A percentile compares a stretch with the other conserved stretches of the same genome.
Evolutionary conservation across 164 flowering plant genomes (phyloP).

Genomic region (Aristolochia fimbriata): DNA sequence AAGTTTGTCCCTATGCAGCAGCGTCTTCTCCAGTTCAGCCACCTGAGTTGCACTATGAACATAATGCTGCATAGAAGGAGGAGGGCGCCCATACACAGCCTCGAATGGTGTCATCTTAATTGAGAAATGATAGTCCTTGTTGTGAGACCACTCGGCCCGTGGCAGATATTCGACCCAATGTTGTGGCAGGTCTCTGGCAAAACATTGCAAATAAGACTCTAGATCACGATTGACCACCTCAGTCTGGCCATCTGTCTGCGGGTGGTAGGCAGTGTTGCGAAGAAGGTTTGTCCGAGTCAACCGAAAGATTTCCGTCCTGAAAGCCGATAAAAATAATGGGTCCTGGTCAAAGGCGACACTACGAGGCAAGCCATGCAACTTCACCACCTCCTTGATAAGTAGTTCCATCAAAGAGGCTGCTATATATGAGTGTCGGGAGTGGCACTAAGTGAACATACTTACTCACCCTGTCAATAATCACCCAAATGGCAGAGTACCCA

Average conservation of each 20-base stretch:
- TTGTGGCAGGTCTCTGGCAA: not conserved
- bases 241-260: too few relatives aligned
- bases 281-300: not conserved
- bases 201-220: not conserved
- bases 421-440: not conserved
- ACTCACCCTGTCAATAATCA: constrained; percentile 9
- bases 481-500: too few relatives aligned
- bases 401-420: not conserved
- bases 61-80: not conserved
- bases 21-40: not conserved
- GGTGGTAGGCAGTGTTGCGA: not conserved
- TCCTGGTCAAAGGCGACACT: constrained; percentile 4
- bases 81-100: not conserved
- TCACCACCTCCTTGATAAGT: not conserved
- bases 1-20: not conserved
- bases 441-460: constrained; percentile 1
- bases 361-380: constrained; percentile 4
- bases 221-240: constrained; percentile 1
- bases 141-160: too few relatives aligned
- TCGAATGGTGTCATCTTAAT: not conserved
- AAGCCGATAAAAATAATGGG: not conserved
- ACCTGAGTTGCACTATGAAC: not conserved
- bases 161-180: not conserved
- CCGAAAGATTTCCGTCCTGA: constrained; percentile 4
- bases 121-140: not conserved